Evolutionary conservation across 768 basidiomycete species (phyloP).

Genomic region (Pleurotus ostreatus): DNA sequence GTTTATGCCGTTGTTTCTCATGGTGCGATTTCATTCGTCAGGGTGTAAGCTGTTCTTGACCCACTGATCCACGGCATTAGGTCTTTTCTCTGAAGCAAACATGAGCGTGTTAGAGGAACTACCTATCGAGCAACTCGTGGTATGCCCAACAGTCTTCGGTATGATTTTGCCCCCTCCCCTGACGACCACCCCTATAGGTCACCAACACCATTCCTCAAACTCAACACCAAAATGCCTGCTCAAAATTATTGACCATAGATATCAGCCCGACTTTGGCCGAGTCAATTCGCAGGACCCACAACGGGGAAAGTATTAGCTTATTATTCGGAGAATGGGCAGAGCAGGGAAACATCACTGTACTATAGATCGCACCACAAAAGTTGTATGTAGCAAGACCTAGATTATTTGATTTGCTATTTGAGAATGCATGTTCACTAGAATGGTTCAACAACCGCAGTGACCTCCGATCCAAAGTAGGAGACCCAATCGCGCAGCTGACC

Average conservation of each 20-base stretch:
- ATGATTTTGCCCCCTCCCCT: slow-evolving; percentile 8
- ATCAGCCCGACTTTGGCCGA: slow-evolving; percentile 91
- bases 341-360: slow-evolving; percentile 33
- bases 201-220: slow-evolving; percentile 94
- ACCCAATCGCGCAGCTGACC: too few species aligned
- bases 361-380: not conserved
- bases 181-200: slow-evolving; percentile 43
- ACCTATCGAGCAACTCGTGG: slow-evolving; percentile 84
- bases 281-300: slow-evolving; percentile 92
- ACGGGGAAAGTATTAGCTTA: slow-evolving; percentile 88
- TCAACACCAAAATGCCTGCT: slow-evolving; percentile 54
- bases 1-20: slow-evolving; percentile 91
- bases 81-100: slow-evolving; percentile 75
- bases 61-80: slow-evolving; percentile 30
- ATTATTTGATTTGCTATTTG: slow-evolving; percentile 7
- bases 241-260: slow-evolving; percentile 87
- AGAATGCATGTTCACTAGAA: not conserved
- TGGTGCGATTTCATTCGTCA: slow-evolving; percentile 43
- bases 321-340: slow-evolving; percentile 84
- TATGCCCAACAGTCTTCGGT: slow-evolving; percentile 27
- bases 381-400: not conserved
- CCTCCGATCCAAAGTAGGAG: too few species aligned
- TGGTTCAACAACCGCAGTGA: too few species aligned
- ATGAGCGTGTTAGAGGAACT: slow-evolving; percentile 64
- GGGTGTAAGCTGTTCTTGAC: not conserved